These are phyloP conservation scores for Tribonema minus DNA, from an alignment of 108 stramenopile species.

Conservation along the genomic window DNA sequence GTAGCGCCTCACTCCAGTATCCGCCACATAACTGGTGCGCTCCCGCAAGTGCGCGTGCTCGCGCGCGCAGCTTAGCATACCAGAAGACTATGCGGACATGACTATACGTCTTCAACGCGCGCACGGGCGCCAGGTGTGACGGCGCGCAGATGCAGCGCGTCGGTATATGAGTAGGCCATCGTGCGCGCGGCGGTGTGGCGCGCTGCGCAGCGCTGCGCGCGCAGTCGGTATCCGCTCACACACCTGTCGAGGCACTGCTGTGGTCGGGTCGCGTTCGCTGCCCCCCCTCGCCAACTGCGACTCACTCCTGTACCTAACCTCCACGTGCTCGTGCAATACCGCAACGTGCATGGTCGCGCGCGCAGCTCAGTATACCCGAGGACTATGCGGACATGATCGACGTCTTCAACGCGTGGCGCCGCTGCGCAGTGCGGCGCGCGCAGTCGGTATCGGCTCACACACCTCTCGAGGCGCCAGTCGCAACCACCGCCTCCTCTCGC, in stretches of 20 bases:
- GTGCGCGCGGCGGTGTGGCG: too few species aligned
- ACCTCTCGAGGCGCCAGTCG: background rate
- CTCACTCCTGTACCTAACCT: too few species aligned
- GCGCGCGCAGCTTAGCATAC: background rate
- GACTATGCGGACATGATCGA: slow-evolving; percentile 12
- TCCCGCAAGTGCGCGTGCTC: background rate
- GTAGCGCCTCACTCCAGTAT: background rate
- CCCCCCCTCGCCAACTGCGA: too few species aligned
- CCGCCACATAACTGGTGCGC: too few species aligned
- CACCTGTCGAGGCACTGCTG: too few species aligned
- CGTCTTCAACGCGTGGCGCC: slow-evolving; percentile 8
- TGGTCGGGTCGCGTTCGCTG: too few species aligned
- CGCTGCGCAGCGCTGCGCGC: too few species aligned
- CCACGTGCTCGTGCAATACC: too few species aligned
- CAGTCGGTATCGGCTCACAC: too few species aligned
- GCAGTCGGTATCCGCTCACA: too few species aligned
- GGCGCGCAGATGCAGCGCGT: slow-evolving; percentile 19
- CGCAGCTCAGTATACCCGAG: slow-evolving; percentile 21
- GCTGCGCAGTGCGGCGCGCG: too few species aligned
- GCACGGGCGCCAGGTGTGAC: background rate
- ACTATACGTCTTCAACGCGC: background rate
- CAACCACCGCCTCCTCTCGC: background rate
- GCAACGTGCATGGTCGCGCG: too few species aligned
- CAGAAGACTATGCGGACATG: background rate
- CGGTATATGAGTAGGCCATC: slow-evolving; percentile 14